Evolutionary conservation across 257 asterid genomes (phyloP), one percentile per base, ranked within the genome.

Genomic region (Nicotiana attenuata): DNA sequence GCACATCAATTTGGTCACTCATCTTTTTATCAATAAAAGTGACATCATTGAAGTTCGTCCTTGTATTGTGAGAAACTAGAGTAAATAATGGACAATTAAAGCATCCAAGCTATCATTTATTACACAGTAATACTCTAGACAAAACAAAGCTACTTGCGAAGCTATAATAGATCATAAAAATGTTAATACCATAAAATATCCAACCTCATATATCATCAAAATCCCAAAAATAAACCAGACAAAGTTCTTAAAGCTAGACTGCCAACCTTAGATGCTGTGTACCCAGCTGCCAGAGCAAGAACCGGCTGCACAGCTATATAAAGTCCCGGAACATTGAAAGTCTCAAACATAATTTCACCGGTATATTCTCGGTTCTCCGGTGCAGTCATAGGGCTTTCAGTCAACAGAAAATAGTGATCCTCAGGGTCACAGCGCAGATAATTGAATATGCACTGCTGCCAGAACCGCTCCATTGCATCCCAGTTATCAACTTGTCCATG

Each of bases 281-380:
- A 96, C 7, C 99, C 99, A 84, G 99, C 99, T 65, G 99, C 99
- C 88, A 96, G 84, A 83, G 99, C 99, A 69, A 96, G 98, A 81
- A 96, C 98, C 5, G 99, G 97, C 87, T 96, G 99, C 89, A 96
- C 98, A 0, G 97, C 99, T 19, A 96, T 94, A 82, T 92, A 96
- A 71, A 96, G 92, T 31, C 97, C 98, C 1, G 97, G 97, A 83
- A 94, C 97, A 75, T 96, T 94, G 63, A 96, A 96, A 1, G 98
- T 94, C 91, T 96, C 98, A 61, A 96, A 96, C 99, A 96, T 94
- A 59, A 96, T 96, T 90, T 96, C 99, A 7, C 98, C 99, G 1
- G 97, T 90, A 76, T 91, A 94, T 80, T 94, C 99, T 65, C 99
- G 87, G 45, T 91, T 94, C 95, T 96, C 99, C 0, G 99, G 99